A percentile compares a stretch with the other conserved stretches of the same genome.
Conservation (phyloP, 2,329 filamentous ascomycete genomes). For the Fusarium kyushuense region DNA sequence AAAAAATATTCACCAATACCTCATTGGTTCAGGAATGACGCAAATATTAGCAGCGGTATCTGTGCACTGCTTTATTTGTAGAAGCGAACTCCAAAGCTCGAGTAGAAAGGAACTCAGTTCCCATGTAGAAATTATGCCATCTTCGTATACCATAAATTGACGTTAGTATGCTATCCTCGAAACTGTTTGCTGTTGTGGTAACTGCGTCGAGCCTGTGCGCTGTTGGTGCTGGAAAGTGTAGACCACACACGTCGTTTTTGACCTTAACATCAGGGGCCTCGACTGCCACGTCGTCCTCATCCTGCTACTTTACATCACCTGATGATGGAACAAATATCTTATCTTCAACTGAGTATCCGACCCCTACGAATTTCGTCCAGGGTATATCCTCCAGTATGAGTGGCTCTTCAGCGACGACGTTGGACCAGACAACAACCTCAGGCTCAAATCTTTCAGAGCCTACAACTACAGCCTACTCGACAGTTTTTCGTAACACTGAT, state of each 20-base stretch:
- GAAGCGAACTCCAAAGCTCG: neutral
- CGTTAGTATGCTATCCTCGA: neutral
- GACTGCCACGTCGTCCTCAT: neutral
- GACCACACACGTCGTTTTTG: constrained; percentile 1
- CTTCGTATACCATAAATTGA: neutral
- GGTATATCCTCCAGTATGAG: neutral
- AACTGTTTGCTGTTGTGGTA: neutral
- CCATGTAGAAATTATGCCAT: neutral
- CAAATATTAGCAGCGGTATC: neutral
- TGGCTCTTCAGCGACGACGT: neutral
- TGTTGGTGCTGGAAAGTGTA: constrained; percentile 12
- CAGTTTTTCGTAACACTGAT: neutral
- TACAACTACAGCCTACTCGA: neutral
- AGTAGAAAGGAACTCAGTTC: neutral
- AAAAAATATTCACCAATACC: neutral
- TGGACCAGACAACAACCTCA: neutral
- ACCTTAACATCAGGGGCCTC: neutral
- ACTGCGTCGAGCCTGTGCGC: neutral
- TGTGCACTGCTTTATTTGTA: neutral
- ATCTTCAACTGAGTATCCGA: neutral
- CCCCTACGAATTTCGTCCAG: neutral
- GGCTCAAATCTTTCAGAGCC: neutral
- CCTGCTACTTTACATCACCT: neutral
- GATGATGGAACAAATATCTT: neutral
- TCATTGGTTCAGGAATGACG: neutral